These are phyloP conservation scores for Arabidopsis thaliana DNA, from an alignment of 345 rosid genomes.

Conservation along the genomic window DNA sequence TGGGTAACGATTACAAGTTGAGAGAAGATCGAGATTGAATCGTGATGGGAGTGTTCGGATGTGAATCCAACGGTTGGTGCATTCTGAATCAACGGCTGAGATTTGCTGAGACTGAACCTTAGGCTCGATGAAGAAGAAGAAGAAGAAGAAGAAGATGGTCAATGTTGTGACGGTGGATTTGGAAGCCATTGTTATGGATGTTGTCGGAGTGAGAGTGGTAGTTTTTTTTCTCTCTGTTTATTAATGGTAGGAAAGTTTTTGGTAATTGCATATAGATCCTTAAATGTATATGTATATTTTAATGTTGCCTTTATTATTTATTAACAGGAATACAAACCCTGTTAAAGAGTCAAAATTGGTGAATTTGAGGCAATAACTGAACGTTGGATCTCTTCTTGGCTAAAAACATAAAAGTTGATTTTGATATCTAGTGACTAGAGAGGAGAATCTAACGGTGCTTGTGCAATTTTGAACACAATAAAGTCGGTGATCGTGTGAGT, in stretches of 20 bases:
- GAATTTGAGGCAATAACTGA: background rate
- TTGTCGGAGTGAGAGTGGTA: conserved; percentile 36
- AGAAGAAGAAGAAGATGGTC: conserved; percentile 32
- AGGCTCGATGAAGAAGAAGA: conserved; percentile 33
- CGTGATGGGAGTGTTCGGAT: conserved; percentile 74
- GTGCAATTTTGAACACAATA: conserved; percentile 2
- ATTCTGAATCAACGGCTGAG: conserved; percentile 49
- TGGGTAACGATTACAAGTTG: conserved; percentile 73
- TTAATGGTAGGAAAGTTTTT: background rate
- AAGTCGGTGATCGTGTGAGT: conserved; percentile 18
- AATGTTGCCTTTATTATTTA: background rate
- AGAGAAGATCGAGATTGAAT: conserved; percentile 87
- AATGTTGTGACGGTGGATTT: conserved; percentile 33
- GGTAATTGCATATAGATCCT: background rate
- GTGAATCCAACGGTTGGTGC: conserved; percentile 86
- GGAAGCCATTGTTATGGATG: conserved; percentile 46
- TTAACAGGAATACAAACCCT: background rate
- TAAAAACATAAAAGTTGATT: conserved; percentile 11
- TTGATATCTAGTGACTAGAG: conserved; percentile 1
- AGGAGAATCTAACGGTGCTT: conserved; percentile 26
- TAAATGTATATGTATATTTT: background rate
- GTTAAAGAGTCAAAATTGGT: background rate
- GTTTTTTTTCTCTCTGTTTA: conserved; percentile 5
- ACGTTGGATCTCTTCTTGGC: background rate
- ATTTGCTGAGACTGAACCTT: conserved; percentile 38